Base-by-base conservation (phyloP, 202 grass and related monocot species). In the Dendrocalamus latiflorus region DNA sequence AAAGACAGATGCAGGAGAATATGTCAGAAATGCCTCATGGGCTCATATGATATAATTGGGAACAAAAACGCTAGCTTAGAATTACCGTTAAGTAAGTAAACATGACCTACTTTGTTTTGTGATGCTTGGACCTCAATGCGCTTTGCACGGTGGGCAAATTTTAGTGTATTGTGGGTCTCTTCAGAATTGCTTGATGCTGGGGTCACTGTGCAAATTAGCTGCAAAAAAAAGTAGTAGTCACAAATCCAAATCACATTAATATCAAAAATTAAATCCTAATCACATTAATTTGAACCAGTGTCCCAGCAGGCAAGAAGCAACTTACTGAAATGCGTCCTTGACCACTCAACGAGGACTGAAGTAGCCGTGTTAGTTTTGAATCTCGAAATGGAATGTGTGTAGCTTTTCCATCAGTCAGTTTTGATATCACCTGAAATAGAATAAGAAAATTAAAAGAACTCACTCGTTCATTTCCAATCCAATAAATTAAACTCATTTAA, bases 131-230 rank as follows among this genome's bases (percentile, higher is more conserved):
- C 87, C 85, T 99, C 97, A 74, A 99, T 96, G 38, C 84, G 63
- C 79, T 99, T 99, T 30, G 97, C 97, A 73, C 97, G 97, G 79
- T 99, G 93, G 36, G 97, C 93, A 51, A 99, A 99, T 93, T 99
- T 99, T 67, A 99, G 58, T 58, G 97, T 99, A 82, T 96, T 99
- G 50, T 99, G 93, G 18, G 93, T 99, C 84, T 99, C 97, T 86
- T 99, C 97, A 42, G 91, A 78, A 85, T 99, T 99, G 83, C 97
- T 99, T 81, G 97, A 99, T 72, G 97, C 94, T 89, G 97, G 97
- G 57, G 97, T 99, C 53, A 99, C 86, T 67, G 97, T 99, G 69
- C 97, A 97, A 86, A 99, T 94, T 57, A 99, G 84, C 97, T 99
- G 75, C 20, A 77, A 68, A 87, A 62, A 30, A 63, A 70, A 86